A percentile compares a stretch with the other conserved stretches of the same genome.
Conservation (phyloP, 805 yeast species). For the Blastobotrys robertii region DNA sequence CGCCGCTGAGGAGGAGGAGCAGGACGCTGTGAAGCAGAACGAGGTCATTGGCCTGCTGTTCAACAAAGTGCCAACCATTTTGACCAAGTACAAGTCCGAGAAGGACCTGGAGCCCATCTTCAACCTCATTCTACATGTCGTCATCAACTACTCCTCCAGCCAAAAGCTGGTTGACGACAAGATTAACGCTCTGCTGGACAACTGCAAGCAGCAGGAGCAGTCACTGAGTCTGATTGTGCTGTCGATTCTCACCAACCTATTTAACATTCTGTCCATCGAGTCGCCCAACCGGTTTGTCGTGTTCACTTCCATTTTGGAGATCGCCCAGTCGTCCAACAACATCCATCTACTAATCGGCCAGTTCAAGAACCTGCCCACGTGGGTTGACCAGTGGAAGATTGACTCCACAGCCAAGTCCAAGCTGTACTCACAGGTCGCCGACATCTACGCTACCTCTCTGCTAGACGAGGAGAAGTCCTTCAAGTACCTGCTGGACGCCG, state of each 20-base stretch:
- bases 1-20: slow-evolving; percentile 12
- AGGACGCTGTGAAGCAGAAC: slow-evolving; percentile 18
- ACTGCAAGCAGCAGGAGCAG: slow-evolving; percentile 18
- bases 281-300: slow-evolving; percentile 25
- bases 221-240: slow-evolving; percentile 24
- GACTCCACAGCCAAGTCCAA: slow-evolving; percentile 18
- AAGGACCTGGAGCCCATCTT: slow-evolving; percentile 31
- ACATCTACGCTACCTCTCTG: slow-evolving; percentile 11
- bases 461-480: slow-evolving; percentile 12
- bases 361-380: slow-evolving; percentile 27
- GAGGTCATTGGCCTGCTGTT: slow-evolving; percentile 25
- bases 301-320: slow-evolving; percentile 25
- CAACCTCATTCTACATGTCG: slow-evolving; percentile 28
- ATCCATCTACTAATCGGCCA: slow-evolving; percentile 28
- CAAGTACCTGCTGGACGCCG: slow-evolving; percentile 18
- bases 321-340: slow-evolving; percentile 27
- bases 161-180: slow-evolving; percentile 21
- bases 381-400: slow-evolving; percentile 31
- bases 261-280: slow-evolving; percentile 28
- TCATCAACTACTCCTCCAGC: slow-evolving; percentile 24
- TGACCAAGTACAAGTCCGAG: slow-evolving; percentile 7
- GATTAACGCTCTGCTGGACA: slow-evolving; percentile 22
- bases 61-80: slow-evolving; percentile 20
- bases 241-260: slow-evolving; percentile 30
- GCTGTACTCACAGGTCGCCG: slow-evolving; percentile 21